Percentiles rank a stretch among this genome's conserved stretches.
Evolutionary conservation across 768 basidiomycete genomes (phyloP).

Genomic region (Symmetrospora coprosmae): DNA sequence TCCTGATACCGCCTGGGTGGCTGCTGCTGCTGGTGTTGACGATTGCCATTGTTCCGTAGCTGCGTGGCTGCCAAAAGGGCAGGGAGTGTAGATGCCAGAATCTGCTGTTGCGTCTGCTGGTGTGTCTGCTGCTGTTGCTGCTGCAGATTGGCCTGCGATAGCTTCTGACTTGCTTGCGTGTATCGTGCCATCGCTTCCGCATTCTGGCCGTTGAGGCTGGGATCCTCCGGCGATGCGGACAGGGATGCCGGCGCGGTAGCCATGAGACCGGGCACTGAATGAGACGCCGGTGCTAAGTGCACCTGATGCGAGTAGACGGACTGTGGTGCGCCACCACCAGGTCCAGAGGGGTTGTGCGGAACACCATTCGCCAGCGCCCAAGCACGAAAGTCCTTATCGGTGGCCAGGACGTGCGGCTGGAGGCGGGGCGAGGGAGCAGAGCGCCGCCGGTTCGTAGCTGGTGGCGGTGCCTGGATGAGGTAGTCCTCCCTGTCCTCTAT

Average conservation of each 20-base stretch:
- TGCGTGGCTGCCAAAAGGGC: neutral
- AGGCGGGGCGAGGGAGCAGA: constrained; percentile 24
- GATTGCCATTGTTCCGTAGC: neutral
- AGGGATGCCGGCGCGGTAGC: too few relatives aligned
- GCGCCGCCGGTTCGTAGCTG: constrained; percentile 5
- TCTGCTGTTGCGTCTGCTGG: neutral
- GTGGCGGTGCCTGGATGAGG: constrained; percentile 33
- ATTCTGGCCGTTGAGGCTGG: too few relatives aligned
- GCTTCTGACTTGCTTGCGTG: constrained; percentile 7
- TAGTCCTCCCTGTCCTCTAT: constrained; percentile 68
- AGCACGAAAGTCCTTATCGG: constrained; percentile 17
- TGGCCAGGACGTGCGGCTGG: constrained; percentile 7
- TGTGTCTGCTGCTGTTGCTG: neutral
- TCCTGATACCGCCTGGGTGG: constrained; percentile 15
- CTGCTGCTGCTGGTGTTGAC: neutral
- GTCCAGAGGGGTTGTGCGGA: neutral
- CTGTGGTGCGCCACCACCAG: neutral
- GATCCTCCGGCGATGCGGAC: too few relatives aligned
- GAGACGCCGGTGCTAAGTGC: too few relatives aligned
- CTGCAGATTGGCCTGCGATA: neutral
- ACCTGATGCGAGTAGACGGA: too few relatives aligned
- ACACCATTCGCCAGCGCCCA: constrained; percentile 24
- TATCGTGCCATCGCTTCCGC: constrained; percentile 11
- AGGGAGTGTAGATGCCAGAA: neutral
- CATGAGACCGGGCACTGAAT: too few relatives aligned